A percentile compares a stretch with the other conserved stretches of the same genome.
These are phyloP conservation scores for Lactifluus rugatus DNA, from an alignment of 768 basidiomycete species.

Conservation along the genomic window DNA sequence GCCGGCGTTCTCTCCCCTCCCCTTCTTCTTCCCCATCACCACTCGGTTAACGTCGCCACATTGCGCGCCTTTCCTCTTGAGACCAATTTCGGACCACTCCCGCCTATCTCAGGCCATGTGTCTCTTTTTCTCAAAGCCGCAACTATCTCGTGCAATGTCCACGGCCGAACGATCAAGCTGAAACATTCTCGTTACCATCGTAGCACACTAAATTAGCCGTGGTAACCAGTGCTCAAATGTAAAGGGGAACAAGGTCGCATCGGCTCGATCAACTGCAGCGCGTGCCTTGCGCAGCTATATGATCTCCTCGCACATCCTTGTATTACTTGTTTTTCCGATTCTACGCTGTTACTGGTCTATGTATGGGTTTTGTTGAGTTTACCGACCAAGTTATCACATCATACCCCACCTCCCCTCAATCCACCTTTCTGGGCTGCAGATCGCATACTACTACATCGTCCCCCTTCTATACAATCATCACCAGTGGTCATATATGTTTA, in stretches of 20 bases:
- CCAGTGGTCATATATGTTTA: conserved; percentile 16
- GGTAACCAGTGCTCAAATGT: background rate
- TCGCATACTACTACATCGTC: background rate
- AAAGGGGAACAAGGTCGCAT: background rate
- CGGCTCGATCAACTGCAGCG: background rate
- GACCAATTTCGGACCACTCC: background rate
- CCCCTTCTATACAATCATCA: background rate
- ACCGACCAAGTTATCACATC: conserved; percentile 1
- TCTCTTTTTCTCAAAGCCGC: background rate
- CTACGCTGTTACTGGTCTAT: conserved; percentile 1
- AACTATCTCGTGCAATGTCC: background rate
- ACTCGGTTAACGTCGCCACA: background rate
- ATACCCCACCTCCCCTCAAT: background rate
- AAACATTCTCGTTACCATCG: background rate
- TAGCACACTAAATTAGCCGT: background rate
- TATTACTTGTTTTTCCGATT: background rate
- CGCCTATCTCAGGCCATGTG: background rate
- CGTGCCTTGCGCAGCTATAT: background rate
- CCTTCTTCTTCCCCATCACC: background rate
- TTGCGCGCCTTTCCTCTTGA: background rate
- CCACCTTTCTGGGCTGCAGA: background rate
- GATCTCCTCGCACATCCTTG: background rate
- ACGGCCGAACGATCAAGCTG: background rate
- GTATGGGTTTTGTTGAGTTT: background rate
- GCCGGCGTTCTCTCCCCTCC: background rate